These are phyloP conservation scores for Citrus australasica DNA, from an alignment of 345 rosid genomes.

Conservation along the genomic window DNA sequence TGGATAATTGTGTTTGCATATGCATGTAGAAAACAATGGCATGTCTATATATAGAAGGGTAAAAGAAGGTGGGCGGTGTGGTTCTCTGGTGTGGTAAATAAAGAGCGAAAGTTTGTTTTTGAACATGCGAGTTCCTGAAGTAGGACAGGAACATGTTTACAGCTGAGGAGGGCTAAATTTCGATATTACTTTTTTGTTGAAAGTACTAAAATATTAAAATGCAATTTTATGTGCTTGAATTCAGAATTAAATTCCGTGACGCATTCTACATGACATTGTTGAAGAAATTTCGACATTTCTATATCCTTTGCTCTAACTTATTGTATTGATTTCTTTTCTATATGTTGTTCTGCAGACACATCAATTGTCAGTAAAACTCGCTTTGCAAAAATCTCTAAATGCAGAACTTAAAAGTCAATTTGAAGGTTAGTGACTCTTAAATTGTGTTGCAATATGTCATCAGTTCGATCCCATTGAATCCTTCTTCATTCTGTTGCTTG, in stretches of 20 bases:
- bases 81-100: neutral
- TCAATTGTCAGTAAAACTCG: constrained; percentile 77
- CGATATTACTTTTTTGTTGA: neutral
- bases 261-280: neutral
- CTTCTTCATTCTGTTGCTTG: constrained; percentile 21
- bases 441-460: neutral
- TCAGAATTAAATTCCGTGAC: neutral
- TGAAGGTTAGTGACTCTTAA: constrained; percentile 52
- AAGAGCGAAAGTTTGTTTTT: neutral
- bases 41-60: neutral
- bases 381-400: constrained; percentile 82
- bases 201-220: neutral
- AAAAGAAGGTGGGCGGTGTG: neutral
- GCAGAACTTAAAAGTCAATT: constrained; percentile 81
- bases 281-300: neutral
- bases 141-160: neutral
- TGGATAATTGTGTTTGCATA: neutral
- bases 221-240: neutral
- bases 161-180: neutral
- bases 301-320: neutral
- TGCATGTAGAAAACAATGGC: neutral
- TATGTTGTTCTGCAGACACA: constrained; percentile 62
- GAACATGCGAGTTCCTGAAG: neutral
- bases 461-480: constrained; percentile 5
- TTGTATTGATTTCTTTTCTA: neutral